A percentile compares a stretch with the other conserved stretches of the same genome.
phyloP scores from a whole-genome alignment of 305 asterid genomes.

The Solanum hybrid region DNA sequence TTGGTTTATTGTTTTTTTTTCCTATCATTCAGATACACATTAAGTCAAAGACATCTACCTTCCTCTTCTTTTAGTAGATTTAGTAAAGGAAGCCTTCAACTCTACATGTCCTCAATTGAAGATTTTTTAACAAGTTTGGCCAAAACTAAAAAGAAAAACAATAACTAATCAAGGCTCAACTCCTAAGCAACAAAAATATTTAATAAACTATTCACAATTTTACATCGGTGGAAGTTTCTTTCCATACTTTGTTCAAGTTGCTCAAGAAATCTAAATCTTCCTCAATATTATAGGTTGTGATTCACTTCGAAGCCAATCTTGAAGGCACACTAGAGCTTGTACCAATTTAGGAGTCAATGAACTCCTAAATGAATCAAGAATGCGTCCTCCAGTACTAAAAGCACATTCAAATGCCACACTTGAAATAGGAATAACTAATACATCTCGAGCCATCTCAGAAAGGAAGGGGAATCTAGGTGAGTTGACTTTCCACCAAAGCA shows the following conservation, averaged over 20 bases:
- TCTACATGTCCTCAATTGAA: neutral
- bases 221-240: neutral
- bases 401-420: neutral
- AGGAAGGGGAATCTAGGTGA: neutral
- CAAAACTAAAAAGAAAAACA: neutral
- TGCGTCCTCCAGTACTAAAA: neutral
- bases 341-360: neutral
- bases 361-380: neutral
- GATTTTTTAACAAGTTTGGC: neutral
- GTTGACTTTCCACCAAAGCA: neutral
- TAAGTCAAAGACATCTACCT: neutral
- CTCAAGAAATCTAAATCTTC: neutral
- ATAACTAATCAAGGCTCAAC: neutral
- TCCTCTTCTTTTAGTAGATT: neutral
- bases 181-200: neutral
- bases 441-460: neutral
- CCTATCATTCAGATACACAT: neutral
- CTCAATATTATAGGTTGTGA: neutral
- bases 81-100: neutral
- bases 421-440: neutral
- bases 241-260: neutral
- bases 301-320: neutral
- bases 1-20: neutral
- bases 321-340: neutral
- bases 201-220: neutral